A percentile compares a stretch with the other conserved stretches of the same genome.
These are phyloP conservation scores for Acanthamoeba polyphaga DNA, from an alignment of 208 protist genomes.

Conservation along the genomic window DNA sequence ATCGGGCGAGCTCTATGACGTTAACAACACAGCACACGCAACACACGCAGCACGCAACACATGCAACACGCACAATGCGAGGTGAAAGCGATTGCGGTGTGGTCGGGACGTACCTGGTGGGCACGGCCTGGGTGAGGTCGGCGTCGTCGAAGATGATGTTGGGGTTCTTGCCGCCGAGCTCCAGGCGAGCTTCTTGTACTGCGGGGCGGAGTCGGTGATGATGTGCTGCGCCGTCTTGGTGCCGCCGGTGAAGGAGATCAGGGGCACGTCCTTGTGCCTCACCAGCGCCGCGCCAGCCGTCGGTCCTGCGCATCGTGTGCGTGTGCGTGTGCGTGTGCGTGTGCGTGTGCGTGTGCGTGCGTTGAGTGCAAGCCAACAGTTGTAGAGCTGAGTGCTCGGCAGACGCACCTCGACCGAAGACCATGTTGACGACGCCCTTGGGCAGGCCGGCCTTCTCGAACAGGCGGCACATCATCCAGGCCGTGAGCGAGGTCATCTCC, in stretches of 20 bases:
- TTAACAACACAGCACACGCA: not conserved
- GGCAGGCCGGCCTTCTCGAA: slow-evolving; percentile 86
- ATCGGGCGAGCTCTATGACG: not conserved
- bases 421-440: slow-evolving; percentile 89
- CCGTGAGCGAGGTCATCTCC: slow-evolving; percentile 90
- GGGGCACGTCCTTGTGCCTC: slow-evolving; percentile 81
- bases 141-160: slow-evolving; percentile 88
- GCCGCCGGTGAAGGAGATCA: slow-evolving; percentile 91
- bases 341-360: not conserved
- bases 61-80: no score
- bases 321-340: not conserved
- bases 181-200: slow-evolving; percentile 91
- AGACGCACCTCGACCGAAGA: slow-evolving; percentile 80
- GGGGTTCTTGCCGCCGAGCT: slow-evolving; percentile 93
- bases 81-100: not conserved
- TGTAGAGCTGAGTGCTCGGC: no score
- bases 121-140: slow-evolving; percentile 78
- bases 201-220: slow-evolving; percentile 70
- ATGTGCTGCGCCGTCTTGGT: slow-evolving; percentile 78
- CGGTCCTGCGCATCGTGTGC: slow-evolving; percentile 66
- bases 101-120: slow-evolving; percentile 1
- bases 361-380: not conserved
- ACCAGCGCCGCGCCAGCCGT: slow-evolving; percentile 87
- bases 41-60: no score
- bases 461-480: slow-evolving; percentile 82